Conservation (phyloP, 2,329 filamentous ascomycete genomes). For the Graphiopsis chlorocephala region DNA sequence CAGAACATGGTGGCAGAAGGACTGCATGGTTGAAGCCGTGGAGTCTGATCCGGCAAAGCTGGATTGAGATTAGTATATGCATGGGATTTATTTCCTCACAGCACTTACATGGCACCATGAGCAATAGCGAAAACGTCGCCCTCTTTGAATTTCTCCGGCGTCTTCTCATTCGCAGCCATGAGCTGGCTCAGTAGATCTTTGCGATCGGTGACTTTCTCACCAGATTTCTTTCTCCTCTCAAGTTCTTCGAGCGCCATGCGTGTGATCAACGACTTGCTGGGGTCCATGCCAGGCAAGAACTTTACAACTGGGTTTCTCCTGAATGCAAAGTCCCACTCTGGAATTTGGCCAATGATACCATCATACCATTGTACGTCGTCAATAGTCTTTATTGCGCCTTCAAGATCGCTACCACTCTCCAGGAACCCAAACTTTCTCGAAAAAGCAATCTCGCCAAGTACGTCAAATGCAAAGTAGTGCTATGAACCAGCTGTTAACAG, state of each 20-base stretch:
- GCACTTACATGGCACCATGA: slow-evolving; percentile 56
- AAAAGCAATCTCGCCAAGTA: slow-evolving; percentile 75
- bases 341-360: slow-evolving; percentile 77
- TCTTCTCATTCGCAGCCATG: slow-evolving; percentile 46
- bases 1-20: slow-evolving; percentile 72
- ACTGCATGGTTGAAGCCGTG: slow-evolving; percentile 69
- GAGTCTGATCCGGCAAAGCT: slow-evolving; percentile 73
- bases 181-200: slow-evolving; percentile 60
- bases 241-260: slow-evolving; percentile 54
- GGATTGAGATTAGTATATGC: slow-evolving; percentile 66
- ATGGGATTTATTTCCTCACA: slow-evolving; percentile 39
- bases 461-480: slow-evolving; percentile 79
- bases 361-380: slow-evolving; percentile 63
- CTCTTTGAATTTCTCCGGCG: slow-evolving; percentile 36
- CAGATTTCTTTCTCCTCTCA: slow-evolving; percentile 43
- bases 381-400: slow-evolving; percentile 57
- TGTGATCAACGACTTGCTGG: slow-evolving; percentile 50
- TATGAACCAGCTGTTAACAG: not conserved
- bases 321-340: slow-evolving; percentile 60
- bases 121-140: slow-evolving; percentile 58
- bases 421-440: slow-evolving; percentile 73
- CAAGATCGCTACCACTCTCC: slow-evolving; percentile 70
- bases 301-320: slow-evolving; percentile 59
- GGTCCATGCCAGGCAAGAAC: slow-evolving; percentile 44
- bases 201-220: slow-evolving; percentile 47